Evolutionary conservation across 306 rosid species (phyloP), one percentile per base, ranked within the genome.

Genomic region (apple (Malus domestica)): DNA sequence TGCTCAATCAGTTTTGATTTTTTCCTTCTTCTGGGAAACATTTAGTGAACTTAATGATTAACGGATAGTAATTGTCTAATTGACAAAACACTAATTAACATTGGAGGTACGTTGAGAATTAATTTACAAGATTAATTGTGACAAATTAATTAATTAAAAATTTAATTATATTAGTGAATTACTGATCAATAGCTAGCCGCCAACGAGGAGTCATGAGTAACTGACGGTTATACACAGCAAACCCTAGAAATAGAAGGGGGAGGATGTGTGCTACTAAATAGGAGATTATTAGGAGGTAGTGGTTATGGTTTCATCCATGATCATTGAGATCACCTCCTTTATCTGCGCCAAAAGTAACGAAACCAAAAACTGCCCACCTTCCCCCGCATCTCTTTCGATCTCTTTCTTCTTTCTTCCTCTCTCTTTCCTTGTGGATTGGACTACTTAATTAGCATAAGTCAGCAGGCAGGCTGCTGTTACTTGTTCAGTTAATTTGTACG

Each of bases 271-370:
- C 75, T 29, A 60, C 45, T 20, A 61, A 74, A 3, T 44, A 44
- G 78, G 78, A 27, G 70, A 32, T 33, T 27, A 72, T 33, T 58
- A 13, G 67, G 67, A 33, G 38, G 52, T 23, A 67, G 72, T 52
- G 72, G 64, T 51, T 65, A 65, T 25, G 30, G 10, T 62, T 32
- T 61, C 29, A 32, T 64, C 68, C 68, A 18, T 64, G 44, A 32
- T 65, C 16, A 33, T 35, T 67, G 14, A 9, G 11, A 22, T 52
- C 42, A 42, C 16, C 63, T 70, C 81, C 76, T 51, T 63, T 32
- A 32, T 71, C 55, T 78, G 27, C 76, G 55, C 80, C 58, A 25
- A 12, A 74, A 74, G 78, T 38, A 74, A 42, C 33, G 71, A 71
- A 62, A 14, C 51, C 58, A 51, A 23, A 0, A 69, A 68, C 73